Conservation (phyloP, 257 asterid species). For the Solanum habrochaites region DNA sequence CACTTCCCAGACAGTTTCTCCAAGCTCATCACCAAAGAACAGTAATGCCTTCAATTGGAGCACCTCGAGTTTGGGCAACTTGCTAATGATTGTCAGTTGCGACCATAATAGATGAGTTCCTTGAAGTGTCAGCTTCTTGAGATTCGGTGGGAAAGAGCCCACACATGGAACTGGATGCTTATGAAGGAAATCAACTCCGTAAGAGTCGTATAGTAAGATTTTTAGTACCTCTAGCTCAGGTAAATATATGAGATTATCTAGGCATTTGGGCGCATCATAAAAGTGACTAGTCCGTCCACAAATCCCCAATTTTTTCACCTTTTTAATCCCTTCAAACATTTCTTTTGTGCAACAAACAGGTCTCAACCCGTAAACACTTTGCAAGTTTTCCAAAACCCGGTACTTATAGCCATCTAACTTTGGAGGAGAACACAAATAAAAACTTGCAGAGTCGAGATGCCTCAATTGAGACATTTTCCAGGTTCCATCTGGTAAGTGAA, state of each 20-base stretch:
- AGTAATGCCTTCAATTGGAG: not conserved
- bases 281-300: fast-evolving
- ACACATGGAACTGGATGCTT: not conserved
- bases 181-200: too few species aligned
- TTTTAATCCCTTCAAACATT: not conserved
- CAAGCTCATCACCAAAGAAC: not conserved
- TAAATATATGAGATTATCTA: not conserved
- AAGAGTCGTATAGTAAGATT: too few species aligned
- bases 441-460: not conserved
- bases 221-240: not conserved
- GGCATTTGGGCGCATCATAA: not conserved
- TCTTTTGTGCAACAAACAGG: not conserved
- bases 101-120: too few species aligned
- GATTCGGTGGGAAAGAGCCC: not conserved
- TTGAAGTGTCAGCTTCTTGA: not conserved
- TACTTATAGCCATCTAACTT: too few species aligned
- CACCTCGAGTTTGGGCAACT: not conserved
- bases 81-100: not conserved
- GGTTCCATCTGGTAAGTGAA: not conserved
- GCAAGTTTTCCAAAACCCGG: not conserved
- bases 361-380: not conserved
- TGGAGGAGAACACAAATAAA: not conserved
- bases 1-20: not conserved
- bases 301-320: not conserved
- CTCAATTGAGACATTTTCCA: not conserved